Evolutionary conservation across 768 basidiomycete species (phyloP).

Genomic region (Exidia glandulosa): DNA sequence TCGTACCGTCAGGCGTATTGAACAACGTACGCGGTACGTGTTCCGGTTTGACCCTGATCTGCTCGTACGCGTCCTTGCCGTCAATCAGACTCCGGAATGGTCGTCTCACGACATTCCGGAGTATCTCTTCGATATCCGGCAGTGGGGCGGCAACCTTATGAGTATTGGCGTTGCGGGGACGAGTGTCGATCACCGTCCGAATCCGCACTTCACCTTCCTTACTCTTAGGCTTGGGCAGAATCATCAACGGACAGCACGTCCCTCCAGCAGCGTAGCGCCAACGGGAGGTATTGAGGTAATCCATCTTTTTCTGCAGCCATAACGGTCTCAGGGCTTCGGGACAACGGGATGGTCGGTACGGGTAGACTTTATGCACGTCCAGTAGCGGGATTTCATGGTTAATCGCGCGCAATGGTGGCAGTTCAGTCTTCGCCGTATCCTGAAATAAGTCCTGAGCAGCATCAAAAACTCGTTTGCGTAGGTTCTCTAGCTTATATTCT

Average conservation of each 20-base stretch:
- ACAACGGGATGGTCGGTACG: slow-evolving; percentile 1
- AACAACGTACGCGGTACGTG: slow-evolving; percentile 5
- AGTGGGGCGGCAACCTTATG: slow-evolving; percentile 1
- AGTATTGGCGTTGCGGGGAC: neutral
- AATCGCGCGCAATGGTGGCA: neutral
- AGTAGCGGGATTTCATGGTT: slow-evolving; percentile 3
- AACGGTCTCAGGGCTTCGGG: neutral
- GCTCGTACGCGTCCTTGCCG: slow-evolving; percentile 9
- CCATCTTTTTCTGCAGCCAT: neutral
- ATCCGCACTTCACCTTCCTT: neutral
- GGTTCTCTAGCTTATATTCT: neutral
- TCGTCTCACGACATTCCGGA: neutral
- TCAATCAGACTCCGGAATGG: slow-evolving; percentile 4
- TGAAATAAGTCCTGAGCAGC: neutral
- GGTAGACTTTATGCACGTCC: neutral
- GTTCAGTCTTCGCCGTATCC: neutral
- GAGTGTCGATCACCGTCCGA: neutral
- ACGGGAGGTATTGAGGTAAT: neutral
- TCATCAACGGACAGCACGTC: neutral
- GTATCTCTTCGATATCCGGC: slow-evolving; percentile 2
- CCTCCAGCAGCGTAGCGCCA: slow-evolving; percentile 1
- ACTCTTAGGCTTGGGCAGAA: neutral
- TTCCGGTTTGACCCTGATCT: slow-evolving; percentile 2
- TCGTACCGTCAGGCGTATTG: slow-evolving; percentile 7
- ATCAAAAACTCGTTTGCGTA: neutral